phyloP scores from a whole-genome alignment of 805 yeast genomes.

The Jamesozyma hellenica region DNA sequence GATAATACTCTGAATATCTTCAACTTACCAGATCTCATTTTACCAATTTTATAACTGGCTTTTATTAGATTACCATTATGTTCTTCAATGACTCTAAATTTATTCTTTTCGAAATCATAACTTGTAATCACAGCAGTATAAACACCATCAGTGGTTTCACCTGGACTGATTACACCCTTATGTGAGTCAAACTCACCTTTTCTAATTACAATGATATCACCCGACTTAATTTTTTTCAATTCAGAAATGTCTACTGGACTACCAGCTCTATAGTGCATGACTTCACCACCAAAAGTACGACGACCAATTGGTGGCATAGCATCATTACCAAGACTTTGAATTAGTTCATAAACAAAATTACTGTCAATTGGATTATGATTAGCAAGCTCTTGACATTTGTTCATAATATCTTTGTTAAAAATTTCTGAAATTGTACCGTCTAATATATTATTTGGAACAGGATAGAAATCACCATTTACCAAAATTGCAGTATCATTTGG shows the following conservation, averaged over 20 bases:
- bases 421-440: conserved; percentile 31
- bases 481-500: conserved; percentile 40
- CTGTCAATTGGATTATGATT: conserved; percentile 4
- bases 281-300: conserved; percentile 54
- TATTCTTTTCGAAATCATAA: conserved; percentile 63
- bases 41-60: conserved; percentile 57
- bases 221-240: conserved; percentile 59
- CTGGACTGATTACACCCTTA: conserved; percentile 40
- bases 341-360: conserved; percentile 5
- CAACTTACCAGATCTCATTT: conserved; percentile 68
- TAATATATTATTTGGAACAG: conserved; percentile 2
- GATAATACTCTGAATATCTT: conserved; percentile 74
- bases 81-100: conserved; percentile 57
- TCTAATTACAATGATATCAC: conserved; percentile 72
- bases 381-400: conserved; percentile 2
- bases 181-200: conserved; percentile 67
- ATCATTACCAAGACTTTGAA: conserved; percentile 2
- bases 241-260: conserved; percentile 38
- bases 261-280: conserved; percentile 43
- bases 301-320: conserved; percentile 41
- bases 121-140: conserved; percentile 55
- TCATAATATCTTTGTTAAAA: conserved; percentile 44
- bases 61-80: conserved; percentile 44
- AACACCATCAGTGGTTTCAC: conserved; percentile 35
- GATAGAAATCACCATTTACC: conserved; percentile 24